Evolutionary conservation across 345 rosid species (phyloP).

Genomic region (Corchorus capsularis): DNA sequence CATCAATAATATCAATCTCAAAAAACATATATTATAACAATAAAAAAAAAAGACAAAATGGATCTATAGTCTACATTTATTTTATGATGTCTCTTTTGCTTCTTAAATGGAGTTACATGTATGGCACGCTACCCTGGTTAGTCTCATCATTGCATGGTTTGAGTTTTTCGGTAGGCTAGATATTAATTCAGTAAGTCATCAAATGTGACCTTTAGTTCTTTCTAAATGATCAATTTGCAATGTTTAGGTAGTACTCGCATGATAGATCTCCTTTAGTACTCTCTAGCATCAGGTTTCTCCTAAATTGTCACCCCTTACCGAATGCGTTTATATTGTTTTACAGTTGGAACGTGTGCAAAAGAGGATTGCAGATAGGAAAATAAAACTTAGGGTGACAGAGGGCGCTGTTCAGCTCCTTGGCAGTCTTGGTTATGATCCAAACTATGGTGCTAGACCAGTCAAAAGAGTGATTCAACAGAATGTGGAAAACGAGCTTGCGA

Average conservation of each 20-base stretch:
- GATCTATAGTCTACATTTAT: background rate
- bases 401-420: constrained; percentile 81
- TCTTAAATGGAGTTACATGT: background rate
- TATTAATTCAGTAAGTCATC: background rate
- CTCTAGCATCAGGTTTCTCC: background rate
- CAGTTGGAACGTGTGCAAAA: constrained; percentile 94
- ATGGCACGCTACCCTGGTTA: background rate
- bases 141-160: background rate
- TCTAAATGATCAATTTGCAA: background rate
- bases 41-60: background rate
- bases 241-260: background rate
- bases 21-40: background rate
- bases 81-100: background rate
- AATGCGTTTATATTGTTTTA: constrained; percentile 1
- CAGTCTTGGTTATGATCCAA: constrained; percentile 89
- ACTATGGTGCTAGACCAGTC: constrained; percentile 96
- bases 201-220: background rate
- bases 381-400: constrained; percentile 68
- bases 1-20: background rate
- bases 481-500: constrained; percentile 93
- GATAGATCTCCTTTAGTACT: background rate
- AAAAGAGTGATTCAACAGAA: constrained; percentile 96
- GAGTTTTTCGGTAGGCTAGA: background rate
- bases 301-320: background rate
- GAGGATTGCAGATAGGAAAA: constrained; percentile 85